phyloP scores from a whole-genome alignment of 768 basidiomycete genomes.

The Cystofilobasidium capitatum region DNA sequence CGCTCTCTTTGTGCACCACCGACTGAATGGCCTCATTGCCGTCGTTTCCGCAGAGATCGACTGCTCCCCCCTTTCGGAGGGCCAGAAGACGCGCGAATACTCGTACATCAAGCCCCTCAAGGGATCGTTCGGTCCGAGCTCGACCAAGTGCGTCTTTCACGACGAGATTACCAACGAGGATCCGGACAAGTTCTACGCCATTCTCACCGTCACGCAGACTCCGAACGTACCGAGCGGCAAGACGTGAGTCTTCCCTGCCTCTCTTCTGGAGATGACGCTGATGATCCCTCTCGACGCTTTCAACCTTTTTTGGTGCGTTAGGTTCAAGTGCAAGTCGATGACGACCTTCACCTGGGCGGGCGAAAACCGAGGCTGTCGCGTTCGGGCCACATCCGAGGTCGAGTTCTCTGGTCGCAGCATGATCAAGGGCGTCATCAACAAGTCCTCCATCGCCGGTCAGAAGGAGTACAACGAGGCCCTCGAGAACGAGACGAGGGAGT shows the following conservation, averaged over 20 bases:
- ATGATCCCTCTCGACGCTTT: background rate
- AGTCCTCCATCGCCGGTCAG: constrained; percentile 26
- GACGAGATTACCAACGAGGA: constrained; percentile 30
- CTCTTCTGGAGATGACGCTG: background rate
- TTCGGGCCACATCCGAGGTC: constrained; percentile 29
- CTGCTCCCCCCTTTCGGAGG: constrained; percentile 23
- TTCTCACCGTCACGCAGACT: constrained; percentile 29
- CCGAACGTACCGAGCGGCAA: constrained; percentile 31
- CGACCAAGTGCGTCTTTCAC: constrained; percentile 22
- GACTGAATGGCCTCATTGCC: no score
- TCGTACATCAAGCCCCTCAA: constrained; percentile 29
- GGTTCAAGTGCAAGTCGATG: constrained; percentile 27
- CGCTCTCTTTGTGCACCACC: no score
- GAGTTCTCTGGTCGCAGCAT: constrained; percentile 29
- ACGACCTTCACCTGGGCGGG: constrained; percentile 29
- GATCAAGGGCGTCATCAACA: constrained; percentile 31
- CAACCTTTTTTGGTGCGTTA: background rate
- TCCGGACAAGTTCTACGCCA: constrained; percentile 28
- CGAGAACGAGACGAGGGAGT: constrained; percentile 12
- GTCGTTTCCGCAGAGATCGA: constrained; percentile 31
- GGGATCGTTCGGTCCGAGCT: constrained; percentile 26
- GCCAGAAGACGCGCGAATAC: constrained; percentile 18
- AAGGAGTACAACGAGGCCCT: constrained; percentile 29
- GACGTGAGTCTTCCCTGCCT: constrained; percentile 2
- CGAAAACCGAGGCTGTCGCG: constrained; percentile 23